phyloP scores from a whole-genome alignment of 1,284 basidiomycete genomes.

The Meira miltonrushii region DNA sequence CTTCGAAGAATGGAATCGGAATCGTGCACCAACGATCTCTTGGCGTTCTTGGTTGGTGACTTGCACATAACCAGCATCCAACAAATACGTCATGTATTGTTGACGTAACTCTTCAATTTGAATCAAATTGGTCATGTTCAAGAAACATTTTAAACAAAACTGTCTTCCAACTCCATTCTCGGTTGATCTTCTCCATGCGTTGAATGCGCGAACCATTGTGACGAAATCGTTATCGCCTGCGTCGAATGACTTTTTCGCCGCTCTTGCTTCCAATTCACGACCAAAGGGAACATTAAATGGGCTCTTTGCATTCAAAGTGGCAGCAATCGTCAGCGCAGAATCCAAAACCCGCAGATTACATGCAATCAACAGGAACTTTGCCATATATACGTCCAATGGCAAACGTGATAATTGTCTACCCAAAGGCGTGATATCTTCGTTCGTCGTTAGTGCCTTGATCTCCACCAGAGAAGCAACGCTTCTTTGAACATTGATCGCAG shows the following conservation, averaged over 20 bases:
- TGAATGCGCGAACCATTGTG: conserved; percentile 85
- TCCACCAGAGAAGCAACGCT: conserved; percentile 87
- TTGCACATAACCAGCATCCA: conserved; percentile 80
- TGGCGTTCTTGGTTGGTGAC: conserved; percentile 65
- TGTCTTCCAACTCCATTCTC: conserved; percentile 57
- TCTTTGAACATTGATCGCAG: conserved; percentile 79
- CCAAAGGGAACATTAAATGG: conserved; percentile 84
- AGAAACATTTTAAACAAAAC: conserved; percentile 76
- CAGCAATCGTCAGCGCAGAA: conserved; percentile 86
- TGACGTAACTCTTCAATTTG: conserved; percentile 96
- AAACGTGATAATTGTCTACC: conserved; percentile 84
- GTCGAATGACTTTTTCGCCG: conserved; percentile 79
- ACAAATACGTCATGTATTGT: conserved; percentile 72
- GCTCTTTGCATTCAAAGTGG: conserved; percentile 84
- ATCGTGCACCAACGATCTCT: conserved; percentile 64
- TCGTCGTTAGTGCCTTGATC: conserved; percentile 76
- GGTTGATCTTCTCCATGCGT: conserved; percentile 77
- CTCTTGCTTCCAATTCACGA: conserved; percentile 77
- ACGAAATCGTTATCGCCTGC: conserved; percentile 72
- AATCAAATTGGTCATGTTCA: conserved; percentile 84
- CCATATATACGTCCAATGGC: conserved; percentile 92
- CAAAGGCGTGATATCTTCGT: conserved; percentile 91
- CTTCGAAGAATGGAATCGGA: conserved; percentile 50
- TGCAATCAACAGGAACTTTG: conserved; percentile 84
- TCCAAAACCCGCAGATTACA: conserved; percentile 85